Evolutionary conservation across 2,329 filamentous ascomycete species (phyloP).

Genomic region (Xylariaceae sp.): DNA sequence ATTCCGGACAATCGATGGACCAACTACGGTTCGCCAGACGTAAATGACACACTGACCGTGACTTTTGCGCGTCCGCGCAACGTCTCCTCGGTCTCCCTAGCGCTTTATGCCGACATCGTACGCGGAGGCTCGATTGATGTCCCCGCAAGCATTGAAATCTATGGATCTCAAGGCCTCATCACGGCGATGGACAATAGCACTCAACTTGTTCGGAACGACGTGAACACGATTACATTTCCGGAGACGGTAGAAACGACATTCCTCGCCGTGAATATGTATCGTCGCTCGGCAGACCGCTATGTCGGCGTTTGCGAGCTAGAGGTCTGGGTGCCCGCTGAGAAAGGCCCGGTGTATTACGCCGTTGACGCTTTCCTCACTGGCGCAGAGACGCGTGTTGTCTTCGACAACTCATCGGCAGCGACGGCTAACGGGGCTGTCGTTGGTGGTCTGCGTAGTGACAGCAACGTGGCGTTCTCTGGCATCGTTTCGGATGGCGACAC

Average conservation of each 20-base stretch:
- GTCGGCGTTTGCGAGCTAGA: conserved; percentile 31
- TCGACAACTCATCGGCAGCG: conserved; percentile 16
- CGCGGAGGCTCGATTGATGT: conserved; percentile 29
- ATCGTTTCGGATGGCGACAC: conserved; percentile 16
- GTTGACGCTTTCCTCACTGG: conserved; percentile 26
- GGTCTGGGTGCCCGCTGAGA: conserved; percentile 23
- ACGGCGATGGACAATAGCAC: conserved; percentile 12
- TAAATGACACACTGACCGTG: conserved; percentile 30
- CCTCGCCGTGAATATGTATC: conserved; percentile 27
- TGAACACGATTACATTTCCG: conserved; percentile 22
- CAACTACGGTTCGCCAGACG: conserved; percentile 29
- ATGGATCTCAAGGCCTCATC: conserved; percentile 19
- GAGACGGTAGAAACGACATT: conserved; percentile 21
- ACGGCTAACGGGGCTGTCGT: conserved; percentile 23
- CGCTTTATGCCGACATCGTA: conserved; percentile 28
- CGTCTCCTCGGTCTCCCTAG: conserved; percentile 28
- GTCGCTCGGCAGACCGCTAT: conserved; percentile 15
- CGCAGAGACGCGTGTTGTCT: conserved; percentile 16
- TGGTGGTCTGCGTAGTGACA: conserved; percentile 17
- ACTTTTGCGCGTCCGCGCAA: conserved; percentile 29
- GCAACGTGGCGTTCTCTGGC: conserved; percentile 25
- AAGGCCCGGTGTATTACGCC: conserved; percentile 20
- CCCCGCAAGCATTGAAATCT: conserved; percentile 22
- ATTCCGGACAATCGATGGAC: conserved; percentile 37
- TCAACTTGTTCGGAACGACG: conserved; percentile 22